A percentile compares a stretch with the other conserved stretches of the same genome.
phyloP scores from a whole-genome alignment of 495 filamentous ascomycete genomes.

The Tuber borchii region DNA sequence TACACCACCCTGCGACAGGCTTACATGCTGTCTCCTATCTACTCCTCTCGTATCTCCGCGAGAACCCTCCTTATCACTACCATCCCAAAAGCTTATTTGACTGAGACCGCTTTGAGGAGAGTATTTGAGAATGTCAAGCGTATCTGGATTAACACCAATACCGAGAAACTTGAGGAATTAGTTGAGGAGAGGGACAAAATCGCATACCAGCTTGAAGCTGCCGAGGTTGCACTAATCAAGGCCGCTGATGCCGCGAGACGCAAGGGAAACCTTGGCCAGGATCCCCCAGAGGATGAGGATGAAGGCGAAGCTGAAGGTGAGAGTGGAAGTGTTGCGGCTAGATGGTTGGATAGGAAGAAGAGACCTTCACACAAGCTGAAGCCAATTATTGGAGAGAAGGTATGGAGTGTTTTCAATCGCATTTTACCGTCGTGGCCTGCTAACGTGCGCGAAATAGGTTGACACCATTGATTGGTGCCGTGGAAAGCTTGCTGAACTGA shows the following conservation, averaged over 20 bases:
- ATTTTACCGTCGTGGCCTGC: constrained; percentile 11
- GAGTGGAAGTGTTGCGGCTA: constrained; percentile 71
- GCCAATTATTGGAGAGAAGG: constrained; percentile 73
- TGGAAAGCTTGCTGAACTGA: constrained; percentile 69
- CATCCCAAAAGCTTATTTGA: constrained; percentile 68
- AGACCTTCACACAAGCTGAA: constrained; percentile 81
- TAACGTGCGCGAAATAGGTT: constrained; percentile 48
- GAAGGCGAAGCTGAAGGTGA: constrained; percentile 55
- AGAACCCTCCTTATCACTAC: constrained; percentile 88
- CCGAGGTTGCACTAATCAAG: constrained; percentile 80
- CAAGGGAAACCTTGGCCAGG: constrained; percentile 54
- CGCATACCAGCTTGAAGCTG: constrained; percentile 78
- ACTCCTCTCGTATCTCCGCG: constrained; percentile 83
- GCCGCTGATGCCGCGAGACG: constrained; percentile 70
- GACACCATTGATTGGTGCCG: constrained; percentile 93
- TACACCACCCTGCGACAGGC: constrained; percentile 95
- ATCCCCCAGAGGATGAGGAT: constrained; percentile 48
- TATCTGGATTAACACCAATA: constrained; percentile 79
- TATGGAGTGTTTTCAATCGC: constrained; percentile 6
- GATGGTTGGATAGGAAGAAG: constrained; percentile 71
- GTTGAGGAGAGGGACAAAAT: constrained; percentile 78
- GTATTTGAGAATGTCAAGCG: constrained; percentile 76
- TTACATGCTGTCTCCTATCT: constrained; percentile 79
- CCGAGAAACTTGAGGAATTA: constrained; percentile 70
- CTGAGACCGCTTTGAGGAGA: constrained; percentile 63